phyloP scores from a whole-genome alignment of 306 rosid species.

The Acmispon strigosus region DNA sequence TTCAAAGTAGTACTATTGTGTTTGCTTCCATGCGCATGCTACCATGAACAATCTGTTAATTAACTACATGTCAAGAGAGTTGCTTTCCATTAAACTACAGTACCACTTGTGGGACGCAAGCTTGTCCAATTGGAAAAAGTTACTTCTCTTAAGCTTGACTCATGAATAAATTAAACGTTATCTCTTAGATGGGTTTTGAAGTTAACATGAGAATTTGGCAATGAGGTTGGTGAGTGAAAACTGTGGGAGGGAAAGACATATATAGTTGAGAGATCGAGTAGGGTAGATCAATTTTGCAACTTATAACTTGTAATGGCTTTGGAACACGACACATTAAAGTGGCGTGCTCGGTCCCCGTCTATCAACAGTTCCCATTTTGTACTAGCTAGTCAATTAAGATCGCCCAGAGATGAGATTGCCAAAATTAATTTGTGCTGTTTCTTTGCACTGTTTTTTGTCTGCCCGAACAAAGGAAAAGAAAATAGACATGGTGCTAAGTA shows the following conservation, averaged over 20 bases:
- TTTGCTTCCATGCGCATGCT: too few relatives aligned
- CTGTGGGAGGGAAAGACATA: slow-evolving; percentile 11
- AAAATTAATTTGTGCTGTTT: slow-evolving; percentile 37
- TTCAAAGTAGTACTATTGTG: neutral
- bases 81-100: slow-evolving; percentile 16
- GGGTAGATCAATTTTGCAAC: neutral
- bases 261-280: slow-evolving; percentile 9
- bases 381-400: slow-evolving; percentile 21
- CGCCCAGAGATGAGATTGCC: slow-evolving; percentile 30
- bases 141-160: neutral
- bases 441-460: slow-evolving; percentile 41
- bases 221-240: neutral
- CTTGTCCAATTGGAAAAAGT: slow-evolving; percentile 8
- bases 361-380: slow-evolving; percentile 27
- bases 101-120: slow-evolving; percentile 15
- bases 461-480: slow-evolving; percentile 34
- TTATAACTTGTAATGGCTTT: neutral
- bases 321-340: slow-evolving; percentile 22
- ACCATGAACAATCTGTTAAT: slow-evolving; percentile 13
- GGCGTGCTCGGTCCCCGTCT: slow-evolving; percentile 26
- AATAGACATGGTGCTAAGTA: slow-evolving; percentile 31
- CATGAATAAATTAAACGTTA: slow-evolving; percentile 4
- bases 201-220: too few relatives aligned
- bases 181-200: too few relatives aligned
- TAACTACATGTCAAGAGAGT: slow-evolving; percentile 22